Base-by-base conservation (phyloP, 768 basidiomycete species). In the Trametes coccinea region DNA sequence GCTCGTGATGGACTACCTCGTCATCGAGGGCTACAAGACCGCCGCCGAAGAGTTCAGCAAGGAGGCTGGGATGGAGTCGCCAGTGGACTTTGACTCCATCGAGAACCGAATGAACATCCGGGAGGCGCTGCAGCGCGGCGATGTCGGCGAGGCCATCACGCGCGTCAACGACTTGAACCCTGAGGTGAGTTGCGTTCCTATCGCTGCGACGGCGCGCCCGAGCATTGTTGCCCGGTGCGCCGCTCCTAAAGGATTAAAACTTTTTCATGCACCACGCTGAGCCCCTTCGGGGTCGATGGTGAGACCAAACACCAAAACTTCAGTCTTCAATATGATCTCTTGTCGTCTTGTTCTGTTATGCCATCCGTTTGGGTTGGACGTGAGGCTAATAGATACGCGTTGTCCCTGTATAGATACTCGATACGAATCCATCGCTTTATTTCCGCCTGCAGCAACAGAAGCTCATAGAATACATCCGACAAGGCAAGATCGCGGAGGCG, bases 181-280 rank as follows among this genome's bases (percentile, higher is more conserved):
- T 31, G 95, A 98, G 88, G 97, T 98, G 77, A 79, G 92, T 75
- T 34, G 68, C 39, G 13, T 45, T 63, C 57, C 58, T 57, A 11
- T 69, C 40, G 11, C 45, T 37, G 22, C 7, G 11, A 46, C 45
- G 45, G 45, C 30, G 30, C 30, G 8, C 11, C 41, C 14, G 41
- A 8, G 5, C 41, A n/a, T n/a, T 37, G 50, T 40, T 53, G 33
- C 39, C 46, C 54, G n/a, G 43, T 41, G 0, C 51, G 11, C 44
- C 43, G 54, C 44, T 62, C 58, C 71, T 74, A 78, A 74, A 92
- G 79, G 94, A 96, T 96, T 95, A 89, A 79, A 93, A 69, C 70
- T 74, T 84, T 22, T 89, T 90, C 93, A 97, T 97, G 95, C 95
- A 97, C 95, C 95, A 96, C 93, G 88, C 95, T 85, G 81, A 97